phyloP scores from a whole-genome alignment of 2,329 filamentous ascomycete genomes.

The Fusarium acutatum region DNA sequence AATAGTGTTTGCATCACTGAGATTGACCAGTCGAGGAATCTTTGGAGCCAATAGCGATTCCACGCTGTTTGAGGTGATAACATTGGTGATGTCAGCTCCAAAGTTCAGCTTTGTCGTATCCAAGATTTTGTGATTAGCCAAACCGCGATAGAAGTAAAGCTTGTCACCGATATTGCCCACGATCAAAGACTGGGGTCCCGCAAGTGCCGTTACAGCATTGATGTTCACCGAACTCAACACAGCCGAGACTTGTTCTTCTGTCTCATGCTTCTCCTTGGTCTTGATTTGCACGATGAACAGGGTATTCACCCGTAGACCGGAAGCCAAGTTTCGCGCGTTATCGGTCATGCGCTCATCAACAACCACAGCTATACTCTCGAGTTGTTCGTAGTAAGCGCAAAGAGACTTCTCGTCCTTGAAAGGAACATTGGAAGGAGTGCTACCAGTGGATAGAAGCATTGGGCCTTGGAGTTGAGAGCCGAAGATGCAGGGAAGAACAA shows the following conservation, averaged over 20 bases:
- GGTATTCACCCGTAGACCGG: neutral
- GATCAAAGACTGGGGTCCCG: constrained; percentile 10
- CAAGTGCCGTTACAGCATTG: constrained; percentile 2
- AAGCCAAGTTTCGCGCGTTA: constrained; percentile 11
- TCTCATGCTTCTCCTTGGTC: neutral
- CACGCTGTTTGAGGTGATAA: neutral
- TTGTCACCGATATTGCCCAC: neutral
- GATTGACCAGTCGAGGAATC: neutral
- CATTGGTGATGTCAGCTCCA: neutral
- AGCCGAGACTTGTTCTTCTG: neutral
- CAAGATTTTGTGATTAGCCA: neutral
- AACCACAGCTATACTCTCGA: neutral
- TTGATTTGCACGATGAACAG: constrained; percentile 3
- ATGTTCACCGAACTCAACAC: neutral
- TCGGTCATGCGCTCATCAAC: constrained; percentile 14
- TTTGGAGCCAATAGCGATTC: neutral
- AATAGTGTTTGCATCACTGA: neutral
- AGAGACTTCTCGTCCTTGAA: neutral
- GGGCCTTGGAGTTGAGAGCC: constrained; percentile 4
- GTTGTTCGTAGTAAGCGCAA: neutral
- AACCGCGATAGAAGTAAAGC: constrained; percentile 8
- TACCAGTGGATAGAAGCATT: neutral
- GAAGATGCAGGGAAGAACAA: constrained; percentile 13
- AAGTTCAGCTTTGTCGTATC: neutral
- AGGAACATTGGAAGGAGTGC: neutral